phyloP scores from a whole-genome alignment of 2,329 filamentous ascomycete genomes.

The Coniochaeta sp. region DNA sequence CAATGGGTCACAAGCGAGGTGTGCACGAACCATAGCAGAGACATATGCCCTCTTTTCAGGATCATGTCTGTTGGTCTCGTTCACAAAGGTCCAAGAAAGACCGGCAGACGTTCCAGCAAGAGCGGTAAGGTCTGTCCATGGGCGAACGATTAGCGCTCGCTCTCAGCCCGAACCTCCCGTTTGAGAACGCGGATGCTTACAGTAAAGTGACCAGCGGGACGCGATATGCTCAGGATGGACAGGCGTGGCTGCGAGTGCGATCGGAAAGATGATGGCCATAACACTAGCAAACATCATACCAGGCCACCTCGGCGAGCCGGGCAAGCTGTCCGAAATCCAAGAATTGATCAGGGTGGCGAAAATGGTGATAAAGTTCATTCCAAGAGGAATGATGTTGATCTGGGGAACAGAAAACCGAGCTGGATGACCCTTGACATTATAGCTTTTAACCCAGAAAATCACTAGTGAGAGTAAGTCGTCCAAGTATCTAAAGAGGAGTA shows the following conservation, averaged over 20 bases:
- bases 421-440: constrained; percentile 14
- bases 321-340: constrained; percentile 18
- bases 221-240: constrained; percentile 14
- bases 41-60: constrained; percentile 19
- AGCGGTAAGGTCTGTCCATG: constrained; percentile 13
- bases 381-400: constrained; percentile 20
- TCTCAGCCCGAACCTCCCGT: neutral
- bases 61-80: constrained; percentile 16
- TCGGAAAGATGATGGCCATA: constrained; percentile 17
- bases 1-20: neutral
- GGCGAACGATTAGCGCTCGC: neutral
- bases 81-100: constrained; percentile 19
- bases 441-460: constrained; percentile 21
- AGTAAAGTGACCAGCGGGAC: constrained; percentile 16
- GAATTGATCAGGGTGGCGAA: constrained; percentile 14
- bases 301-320: constrained; percentile 16
- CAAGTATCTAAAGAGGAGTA: neutral
- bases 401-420: constrained; percentile 14
- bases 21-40: constrained; percentile 14
- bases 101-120: constrained; percentile 13
- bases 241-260: constrained; percentile 15
- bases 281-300: constrained; percentile 16
- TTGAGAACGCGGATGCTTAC: constrained; percentile 4
- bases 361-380: constrained; percentile 17
- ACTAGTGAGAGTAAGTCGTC: constrained; percentile 6